These are phyloP conservation scores for Lactuca saligna DNA, from an alignment of 129 eudicot species.

Conservation along the genomic window DNA sequence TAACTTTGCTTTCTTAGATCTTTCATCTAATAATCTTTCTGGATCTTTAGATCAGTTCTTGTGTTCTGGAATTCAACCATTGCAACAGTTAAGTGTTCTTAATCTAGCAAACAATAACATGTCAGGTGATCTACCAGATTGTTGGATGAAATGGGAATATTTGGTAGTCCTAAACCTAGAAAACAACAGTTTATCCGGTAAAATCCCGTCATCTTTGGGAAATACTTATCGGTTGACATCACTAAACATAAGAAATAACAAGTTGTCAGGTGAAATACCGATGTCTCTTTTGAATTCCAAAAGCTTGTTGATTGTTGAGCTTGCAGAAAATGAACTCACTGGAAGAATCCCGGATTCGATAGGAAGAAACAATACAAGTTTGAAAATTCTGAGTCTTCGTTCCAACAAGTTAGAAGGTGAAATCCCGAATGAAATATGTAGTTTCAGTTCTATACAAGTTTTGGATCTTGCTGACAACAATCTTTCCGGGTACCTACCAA, in stretches of 20 bases:
- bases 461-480: conserved; percentile 5
- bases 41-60: conserved; percentile 25
- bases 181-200: conserved; percentile 33
- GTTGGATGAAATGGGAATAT: conserved; percentile 13
- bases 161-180: conserved; percentile 13
- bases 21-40: conserved; percentile 32
- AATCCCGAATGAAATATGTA: too few relatives aligned
- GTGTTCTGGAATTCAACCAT: not conserved
- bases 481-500: not conserved
- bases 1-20: not conserved
- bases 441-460: too few relatives aligned
- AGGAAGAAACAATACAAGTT: not conserved
- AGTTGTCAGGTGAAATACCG: conserved; percentile 34
- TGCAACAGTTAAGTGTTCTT: conserved; percentile 18
- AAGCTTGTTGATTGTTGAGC: not conserved
- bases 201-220: conserved; percentile 34
- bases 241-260: conserved; percentile 28
- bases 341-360: not conserved
- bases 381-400: not conserved
- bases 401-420: too few relatives aligned
- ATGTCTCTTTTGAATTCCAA: conserved; percentile 15
- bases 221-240: conserved; percentile 2
- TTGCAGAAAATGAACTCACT: not conserved
- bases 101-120: conserved; percentile 22
- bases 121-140: conserved; percentile 21